Percentiles rank a stretch among this genome's conserved stretches.
Conservation (phyloP, 2,329 filamentous ascomycete genomes). For the Epichloe amarillans region DNA sequence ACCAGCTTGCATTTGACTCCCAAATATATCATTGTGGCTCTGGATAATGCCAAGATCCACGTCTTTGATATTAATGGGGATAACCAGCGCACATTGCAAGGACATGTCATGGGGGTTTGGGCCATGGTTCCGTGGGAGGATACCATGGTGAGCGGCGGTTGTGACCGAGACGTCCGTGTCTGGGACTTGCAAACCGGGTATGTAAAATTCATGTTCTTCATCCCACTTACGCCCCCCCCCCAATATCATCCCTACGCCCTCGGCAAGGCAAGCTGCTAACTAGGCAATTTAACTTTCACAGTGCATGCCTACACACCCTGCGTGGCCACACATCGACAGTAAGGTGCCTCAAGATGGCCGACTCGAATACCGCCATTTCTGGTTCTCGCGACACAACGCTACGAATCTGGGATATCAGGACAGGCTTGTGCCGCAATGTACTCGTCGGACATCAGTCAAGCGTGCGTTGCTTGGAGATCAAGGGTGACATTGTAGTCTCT, state of each 20-base stretch:
- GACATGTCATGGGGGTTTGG: constrained; percentile 97
- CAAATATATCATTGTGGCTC: constrained; percentile 92
- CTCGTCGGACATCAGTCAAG: constrained; percentile 91
- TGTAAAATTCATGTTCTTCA: constrained; percentile 15
- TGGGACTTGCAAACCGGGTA: constrained; percentile 94
- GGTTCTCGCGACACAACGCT: constrained; percentile 91
- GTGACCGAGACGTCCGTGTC: constrained; percentile 89
- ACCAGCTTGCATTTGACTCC: constrained; percentile 88
- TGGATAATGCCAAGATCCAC: constrained; percentile 97
- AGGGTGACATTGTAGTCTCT: constrained; percentile 93
- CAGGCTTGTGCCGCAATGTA: constrained; percentile 79
- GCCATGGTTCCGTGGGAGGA: constrained; percentile 98
- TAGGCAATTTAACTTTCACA: constrained; percentile 18
- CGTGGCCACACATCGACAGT: constrained; percentile 95
- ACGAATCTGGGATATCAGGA: constrained; percentile 85
- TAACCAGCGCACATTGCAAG: constrained; percentile 76
- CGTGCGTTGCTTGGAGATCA: constrained; percentile 87
- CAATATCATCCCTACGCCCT: background rate
- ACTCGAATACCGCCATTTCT: constrained; percentile 85
- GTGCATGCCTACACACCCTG: constrained; percentile 65
- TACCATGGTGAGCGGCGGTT: constrained; percentile 86
- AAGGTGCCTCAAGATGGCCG: constrained; percentile 93
- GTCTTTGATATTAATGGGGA: constrained; percentile 90
- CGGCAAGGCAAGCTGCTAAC: background rate
- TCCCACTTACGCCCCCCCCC: no score